Evolutionary conservation across 768 basidiomycete genomes (phyloP).

Genomic region (Omphalotus guepiniiformis): DNA sequence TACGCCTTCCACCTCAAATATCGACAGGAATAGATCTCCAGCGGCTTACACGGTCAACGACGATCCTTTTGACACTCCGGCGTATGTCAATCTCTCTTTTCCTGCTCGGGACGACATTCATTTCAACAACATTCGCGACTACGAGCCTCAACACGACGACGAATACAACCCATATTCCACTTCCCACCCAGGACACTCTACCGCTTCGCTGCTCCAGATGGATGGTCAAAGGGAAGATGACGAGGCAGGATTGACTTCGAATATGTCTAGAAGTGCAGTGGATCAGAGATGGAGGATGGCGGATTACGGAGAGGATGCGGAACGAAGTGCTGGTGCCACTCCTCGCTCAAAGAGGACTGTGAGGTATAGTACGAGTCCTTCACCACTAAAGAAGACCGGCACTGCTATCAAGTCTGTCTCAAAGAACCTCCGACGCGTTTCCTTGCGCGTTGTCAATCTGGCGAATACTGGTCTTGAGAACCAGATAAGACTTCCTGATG

Average conservation of each 20-base stretch:
- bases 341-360: conserved; percentile 37
- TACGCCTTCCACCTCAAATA: conserved; percentile 20
- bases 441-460: conserved; percentile 79
- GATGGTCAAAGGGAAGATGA: conserved; percentile 54
- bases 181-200: conserved; percentile 45
- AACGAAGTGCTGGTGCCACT: conserved; percentile 38
- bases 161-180: conserved; percentile 33
- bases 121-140: conserved; percentile 25
- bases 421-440: conserved; percentile 55
- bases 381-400: conserved; percentile 59
- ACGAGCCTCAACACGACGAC: conserved; percentile 28
- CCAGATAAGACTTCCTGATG: conserved; percentile 53
- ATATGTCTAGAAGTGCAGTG: conserved; percentile 37
- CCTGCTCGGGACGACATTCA: conserved; percentile 24
- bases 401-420: conserved; percentile 56
- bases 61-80: conserved; percentile 47
- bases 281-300: conserved; percentile 23
- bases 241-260: conserved; percentile 51
- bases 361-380: conserved; percentile 51
- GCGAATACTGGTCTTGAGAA: conserved; percentile 56
- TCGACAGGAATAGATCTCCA: conserved; percentile 6
- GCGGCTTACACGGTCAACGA: conserved; percentile 20
- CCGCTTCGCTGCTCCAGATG: conserved; percentile 41
- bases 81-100: conserved; percentile 27
- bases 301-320: conserved; percentile 41